Conservation (phyloP, 805 yeast species). For the Saccharomycopsis sp. region DNA sequence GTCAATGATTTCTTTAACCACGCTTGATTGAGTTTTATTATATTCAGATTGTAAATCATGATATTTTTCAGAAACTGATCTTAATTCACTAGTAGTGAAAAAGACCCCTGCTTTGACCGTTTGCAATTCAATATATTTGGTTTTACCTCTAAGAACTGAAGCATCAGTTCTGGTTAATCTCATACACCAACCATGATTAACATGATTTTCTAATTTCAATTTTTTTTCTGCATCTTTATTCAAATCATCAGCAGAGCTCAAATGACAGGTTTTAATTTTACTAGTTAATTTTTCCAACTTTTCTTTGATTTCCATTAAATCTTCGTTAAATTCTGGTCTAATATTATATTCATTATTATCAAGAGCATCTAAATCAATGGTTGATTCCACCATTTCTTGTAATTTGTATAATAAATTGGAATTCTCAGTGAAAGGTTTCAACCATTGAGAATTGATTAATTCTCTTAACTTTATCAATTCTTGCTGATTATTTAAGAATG, state of each 20-base stretch:
- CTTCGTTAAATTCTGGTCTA: constrained; percentile 82
- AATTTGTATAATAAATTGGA: constrained; percentile 49
- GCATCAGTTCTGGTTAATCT: constrained; percentile 88
- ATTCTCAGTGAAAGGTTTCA: constrained; percentile 40
- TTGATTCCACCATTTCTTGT: constrained; percentile 83
- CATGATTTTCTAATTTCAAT: constrained; percentile 81
- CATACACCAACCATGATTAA: constrained; percentile 88
- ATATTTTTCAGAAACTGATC: constrained; percentile 49
- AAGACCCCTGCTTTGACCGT: constrained; percentile 94
- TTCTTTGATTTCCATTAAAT: constrained; percentile 48
- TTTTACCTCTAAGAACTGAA: constrained; percentile 52
- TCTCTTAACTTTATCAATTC: constrained; percentile 21
- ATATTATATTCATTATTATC: constrained; percentile 78
- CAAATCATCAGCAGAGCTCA: constrained; percentile 59
- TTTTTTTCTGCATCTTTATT: constrained; percentile 79
- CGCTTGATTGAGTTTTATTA: constrained; percentile 60
- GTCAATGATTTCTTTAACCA: constrained; percentile 73
- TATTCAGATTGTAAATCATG: constrained; percentile 54
- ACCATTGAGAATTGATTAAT: constrained; percentile 44
- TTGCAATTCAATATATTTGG: constrained; percentile 64
- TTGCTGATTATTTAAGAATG: constrained; percentile 15
- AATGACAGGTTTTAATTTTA: constrained; percentile 51
- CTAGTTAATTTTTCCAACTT: constrained; percentile 44
- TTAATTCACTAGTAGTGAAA: constrained; percentile 66
- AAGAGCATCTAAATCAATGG: constrained; percentile 77